phyloP scores from a whole-genome alignment of 2,329 filamentous ascomycete species.

The Aureobasidium sp. region DNA sequence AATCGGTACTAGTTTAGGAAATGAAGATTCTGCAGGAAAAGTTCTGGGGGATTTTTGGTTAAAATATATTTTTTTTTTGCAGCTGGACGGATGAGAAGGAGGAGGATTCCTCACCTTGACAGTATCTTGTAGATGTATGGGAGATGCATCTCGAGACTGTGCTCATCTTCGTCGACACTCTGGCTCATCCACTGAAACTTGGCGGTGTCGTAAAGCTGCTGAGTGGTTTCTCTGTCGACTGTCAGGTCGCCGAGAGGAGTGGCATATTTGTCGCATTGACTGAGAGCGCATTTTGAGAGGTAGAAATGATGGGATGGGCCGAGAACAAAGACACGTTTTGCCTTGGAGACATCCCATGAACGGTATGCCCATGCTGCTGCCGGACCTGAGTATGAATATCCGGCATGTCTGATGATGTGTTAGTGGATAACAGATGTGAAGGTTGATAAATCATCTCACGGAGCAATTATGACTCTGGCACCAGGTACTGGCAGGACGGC shows the following conservation, averaged over 20 bases:
- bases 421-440: slow-evolving; percentile 25
- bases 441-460: slow-evolving; percentile 55
- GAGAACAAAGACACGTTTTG: slow-evolving; percentile 85
- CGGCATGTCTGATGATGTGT: slow-evolving; percentile 65
- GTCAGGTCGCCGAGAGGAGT: slow-evolving; percentile 67
- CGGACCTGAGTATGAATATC: slow-evolving; percentile 83
- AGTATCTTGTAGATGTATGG: slow-evolving; percentile 84
- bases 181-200: slow-evolving; percentile 59
- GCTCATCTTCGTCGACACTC: slow-evolving; percentile 68
- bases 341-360: slow-evolving; percentile 70
- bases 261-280: slow-evolving; percentile 61
- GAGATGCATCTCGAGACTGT: slow-evolving; percentile 94
- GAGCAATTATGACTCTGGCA: slow-evolving; percentile 82
- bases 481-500: slow-evolving; percentile 58
- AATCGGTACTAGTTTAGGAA: slow-evolving; percentile 75
- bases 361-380: slow-evolving; percentile 96
- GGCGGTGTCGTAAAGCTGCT: slow-evolving; percentile 46
- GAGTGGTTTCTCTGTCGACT: slow-evolving; percentile 54
- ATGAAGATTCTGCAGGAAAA: slow-evolving; percentile 41
- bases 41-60: slow-evolving; percentile 23
- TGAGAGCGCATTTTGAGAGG: slow-evolving; percentile 68
- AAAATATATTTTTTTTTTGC: background rate
- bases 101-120: slow-evolving; percentile 45
- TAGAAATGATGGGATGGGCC: slow-evolving; percentile 88
- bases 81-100: background rate